Conservation (phyloP, 2,329 filamentous ascomycete species). For the Microascus cirrosus region DNA sequence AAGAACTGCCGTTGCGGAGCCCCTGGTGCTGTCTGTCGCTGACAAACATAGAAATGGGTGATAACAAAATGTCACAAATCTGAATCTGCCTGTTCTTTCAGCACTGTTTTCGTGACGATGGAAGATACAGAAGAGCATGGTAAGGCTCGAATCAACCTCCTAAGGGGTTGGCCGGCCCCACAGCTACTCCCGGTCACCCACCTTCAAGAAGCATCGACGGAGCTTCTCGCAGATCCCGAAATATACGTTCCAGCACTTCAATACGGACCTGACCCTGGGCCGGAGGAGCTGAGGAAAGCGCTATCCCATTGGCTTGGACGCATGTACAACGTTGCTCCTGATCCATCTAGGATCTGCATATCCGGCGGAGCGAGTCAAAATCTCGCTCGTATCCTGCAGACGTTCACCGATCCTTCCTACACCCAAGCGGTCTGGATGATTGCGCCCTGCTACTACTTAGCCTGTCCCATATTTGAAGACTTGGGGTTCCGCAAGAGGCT, state of each 20-base stretch:
- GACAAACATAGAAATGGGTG: background rate
- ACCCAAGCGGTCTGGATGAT: conserved; percentile 73
- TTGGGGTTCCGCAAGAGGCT: conserved; percentile 59
- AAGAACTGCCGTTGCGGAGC: too few species aligned
- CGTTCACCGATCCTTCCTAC: conserved; percentile 67
- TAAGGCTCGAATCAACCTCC: conserved; percentile 46
- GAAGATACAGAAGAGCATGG: conserved; percentile 1
- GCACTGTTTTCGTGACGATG: background rate
- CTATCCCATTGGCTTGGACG: conserved; percentile 59
- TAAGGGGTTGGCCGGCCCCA: conserved; percentile 56
- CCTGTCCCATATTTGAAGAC: conserved; percentile 76
- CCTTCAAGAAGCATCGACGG: conserved; percentile 48
- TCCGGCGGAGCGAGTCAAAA: conserved; percentile 81
- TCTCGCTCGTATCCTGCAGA: conserved; percentile 63
- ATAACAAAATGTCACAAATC: background rate
- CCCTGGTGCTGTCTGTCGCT: too few species aligned
- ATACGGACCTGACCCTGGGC: conserved; percentile 72
- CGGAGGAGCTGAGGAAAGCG: conserved; percentile 54
- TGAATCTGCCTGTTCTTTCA: background rate
- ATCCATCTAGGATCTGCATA: conserved; percentile 58
- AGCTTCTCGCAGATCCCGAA: conserved; percentile 47
- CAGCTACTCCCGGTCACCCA: conserved; percentile 53
- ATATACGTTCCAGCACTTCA: conserved; percentile 54
- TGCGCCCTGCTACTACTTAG: conserved; percentile 75
- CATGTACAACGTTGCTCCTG: conserved; percentile 40